Conservation (phyloP, 129 eudicot genomes). For the sunflower (Helianthus annuus) region DNA sequence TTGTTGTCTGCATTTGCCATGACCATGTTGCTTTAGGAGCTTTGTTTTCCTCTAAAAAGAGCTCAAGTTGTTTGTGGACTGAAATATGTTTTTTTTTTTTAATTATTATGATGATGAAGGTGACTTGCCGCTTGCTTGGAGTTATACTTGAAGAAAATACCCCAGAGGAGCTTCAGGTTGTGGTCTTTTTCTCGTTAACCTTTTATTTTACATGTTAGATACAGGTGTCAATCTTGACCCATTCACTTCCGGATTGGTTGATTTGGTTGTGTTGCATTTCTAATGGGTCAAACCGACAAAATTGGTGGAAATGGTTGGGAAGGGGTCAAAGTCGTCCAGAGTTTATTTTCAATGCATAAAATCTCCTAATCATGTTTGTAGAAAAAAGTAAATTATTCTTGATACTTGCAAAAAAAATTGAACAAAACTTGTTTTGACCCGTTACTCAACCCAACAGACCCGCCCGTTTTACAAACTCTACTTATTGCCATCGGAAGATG, state of each 20-base stretch:
- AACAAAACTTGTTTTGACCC: not conserved
- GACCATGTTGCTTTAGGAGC: not conserved
- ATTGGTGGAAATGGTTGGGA: not conserved
- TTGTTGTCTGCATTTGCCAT: not conserved
- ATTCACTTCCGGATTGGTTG: not conserved
- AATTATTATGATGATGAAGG: conserved; percentile 45
- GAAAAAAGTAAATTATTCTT: not conserved
- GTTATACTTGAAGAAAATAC: conserved; percentile 80
- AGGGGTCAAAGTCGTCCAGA: not conserved
- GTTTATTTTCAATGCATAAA: conserved; percentile 1
- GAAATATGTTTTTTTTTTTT: not conserved
- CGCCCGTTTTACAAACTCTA: not conserved
- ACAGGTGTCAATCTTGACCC: not conserved
- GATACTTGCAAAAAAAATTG: not conserved
- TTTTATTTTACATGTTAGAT: conserved; percentile 12
- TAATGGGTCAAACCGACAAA: not conserved
- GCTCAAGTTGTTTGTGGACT: not conserved
- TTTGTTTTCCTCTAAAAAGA: not conserved
- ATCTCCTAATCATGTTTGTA: not conserved
- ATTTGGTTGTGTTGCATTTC: not conserved
- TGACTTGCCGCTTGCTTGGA: conserved; percentile 87
- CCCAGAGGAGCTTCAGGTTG: conserved; percentile 89
- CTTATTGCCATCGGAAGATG: conserved; percentile 1
- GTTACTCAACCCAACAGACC: not conserved
- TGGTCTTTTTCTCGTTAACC: conserved; percentile 11